Evolutionary conservation across 805 yeast genomes (phyloP).

Genomic region (Blastobotrys peoriensis): DNA sequence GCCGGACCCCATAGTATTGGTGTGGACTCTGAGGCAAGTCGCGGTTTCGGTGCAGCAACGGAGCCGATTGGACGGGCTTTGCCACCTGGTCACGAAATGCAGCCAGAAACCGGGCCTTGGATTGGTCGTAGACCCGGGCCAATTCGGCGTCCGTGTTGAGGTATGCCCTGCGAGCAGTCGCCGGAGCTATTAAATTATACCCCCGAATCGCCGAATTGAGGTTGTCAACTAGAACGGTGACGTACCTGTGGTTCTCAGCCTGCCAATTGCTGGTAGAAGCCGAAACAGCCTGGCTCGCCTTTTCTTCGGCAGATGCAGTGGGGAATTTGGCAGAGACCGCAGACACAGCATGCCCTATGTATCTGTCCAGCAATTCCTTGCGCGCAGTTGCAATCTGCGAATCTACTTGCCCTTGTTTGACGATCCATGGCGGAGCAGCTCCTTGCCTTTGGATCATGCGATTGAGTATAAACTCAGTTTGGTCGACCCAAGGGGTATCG

Average conservation of each 20-base stretch:
- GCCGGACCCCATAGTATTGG: conserved; percentile 27
- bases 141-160: conserved; percentile 41
- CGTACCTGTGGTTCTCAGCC: conserved; percentile 26
- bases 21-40: conserved; percentile 21
- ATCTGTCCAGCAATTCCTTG: conserved; percentile 5
- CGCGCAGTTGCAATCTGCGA: conserved; percentile 45
- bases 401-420: conserved; percentile 57
- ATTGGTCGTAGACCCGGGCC: conserved; percentile 33
- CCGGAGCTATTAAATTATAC: conserved; percentile 59
- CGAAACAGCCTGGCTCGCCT: conserved; percentile 9
- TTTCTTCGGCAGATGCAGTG: conserved; percentile 11
- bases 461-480: conserved; percentile 73
- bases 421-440: conserved; percentile 86
- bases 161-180: conserved; percentile 53
- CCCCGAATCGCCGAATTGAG: conserved; percentile 49
- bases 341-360: not conserved
- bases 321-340: not conserved
- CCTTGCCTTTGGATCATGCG: conserved; percentile 68
- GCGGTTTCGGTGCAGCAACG: conserved; percentile 2
- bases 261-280: conserved; percentile 33
- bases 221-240: conserved; percentile 32
- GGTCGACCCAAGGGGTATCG: conserved; percentile 51
- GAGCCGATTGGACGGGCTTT: not conserved
- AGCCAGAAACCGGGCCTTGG: conserved; percentile 20
- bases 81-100: conserved; percentile 7